Evolutionary conservation across 768 basidiomycete genomes (phyloP).

Genomic region (Suillus tomentosus): DNA sequence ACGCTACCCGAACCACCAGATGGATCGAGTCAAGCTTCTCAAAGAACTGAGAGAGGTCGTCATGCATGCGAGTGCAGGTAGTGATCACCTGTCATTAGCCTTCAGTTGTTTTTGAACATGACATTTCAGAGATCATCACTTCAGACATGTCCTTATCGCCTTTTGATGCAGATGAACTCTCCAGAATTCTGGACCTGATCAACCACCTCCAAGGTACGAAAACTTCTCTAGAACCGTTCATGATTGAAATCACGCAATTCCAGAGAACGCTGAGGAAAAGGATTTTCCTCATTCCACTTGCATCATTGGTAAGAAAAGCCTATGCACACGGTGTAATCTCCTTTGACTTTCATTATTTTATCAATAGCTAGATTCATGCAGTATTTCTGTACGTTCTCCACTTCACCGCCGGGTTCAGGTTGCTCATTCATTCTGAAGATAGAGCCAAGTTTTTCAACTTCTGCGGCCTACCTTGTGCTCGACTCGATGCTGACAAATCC

Average conservation of each 20-base stretch:
- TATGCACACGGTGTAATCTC: background rate
- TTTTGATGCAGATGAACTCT: slow-evolving; percentile 11
- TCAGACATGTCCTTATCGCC: slow-evolving; percentile 13
- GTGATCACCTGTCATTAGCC: background rate
- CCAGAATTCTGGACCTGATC: slow-evolving; percentile 11
- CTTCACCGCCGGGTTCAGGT: background rate
- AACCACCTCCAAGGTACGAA: slow-evolving; percentile 10
- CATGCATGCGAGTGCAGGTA: slow-evolving; percentile 15
- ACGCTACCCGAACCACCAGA: slow-evolving; percentile 10
- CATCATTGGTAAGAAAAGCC: slow-evolving; percentile 11
- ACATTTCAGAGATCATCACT: slow-evolving; percentile 8
- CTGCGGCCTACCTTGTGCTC: slow-evolving; percentile 12
- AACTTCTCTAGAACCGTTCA: background rate
- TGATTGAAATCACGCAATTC: background rate
- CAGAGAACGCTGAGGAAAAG: slow-evolving; percentile 4
- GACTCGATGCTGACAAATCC: slow-evolving; percentile 14
- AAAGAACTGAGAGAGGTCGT: slow-evolving; percentile 12
- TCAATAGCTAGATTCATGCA: slow-evolving; percentile 8
- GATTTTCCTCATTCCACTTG: slow-evolving; percentile 12
- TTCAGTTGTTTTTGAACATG: background rate
- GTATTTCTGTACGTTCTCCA: slow-evolving; percentile 1
- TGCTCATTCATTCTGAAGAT: slow-evolving; percentile 9
- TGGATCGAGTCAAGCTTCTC: slow-evolving; percentile 2
- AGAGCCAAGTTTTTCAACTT: slow-evolving; percentile 16
- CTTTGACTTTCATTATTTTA: background rate